Percentiles rank a stretch among this genome's conserved stretches.
Evolutionary conservation across 2,329 filamentous ascomycete genomes (phyloP).

Genomic region (Epichloe typhina): DNA sequence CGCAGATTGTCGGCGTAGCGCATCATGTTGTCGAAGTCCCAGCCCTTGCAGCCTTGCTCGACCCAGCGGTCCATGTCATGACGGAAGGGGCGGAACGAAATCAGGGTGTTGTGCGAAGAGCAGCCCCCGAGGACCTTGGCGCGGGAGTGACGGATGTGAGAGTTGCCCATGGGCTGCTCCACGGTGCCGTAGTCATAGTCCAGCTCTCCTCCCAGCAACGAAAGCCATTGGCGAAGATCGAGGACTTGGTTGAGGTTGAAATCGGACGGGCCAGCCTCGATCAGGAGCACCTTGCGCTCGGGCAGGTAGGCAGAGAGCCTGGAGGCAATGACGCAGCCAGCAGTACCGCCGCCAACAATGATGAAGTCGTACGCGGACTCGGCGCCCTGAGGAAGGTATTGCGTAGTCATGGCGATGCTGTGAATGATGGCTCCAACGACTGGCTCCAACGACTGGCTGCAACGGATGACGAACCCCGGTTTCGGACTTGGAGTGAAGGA

Average conservation of each 20-base stretch:
- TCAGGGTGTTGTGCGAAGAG: constrained; percentile 87
- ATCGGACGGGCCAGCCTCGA: constrained; percentile 83
- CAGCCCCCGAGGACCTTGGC: constrained; percentile 92
- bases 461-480: no score
- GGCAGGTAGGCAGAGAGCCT: constrained; percentile 74
- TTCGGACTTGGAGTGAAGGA: background rate
- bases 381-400: constrained; percentile 49
- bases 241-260: constrained; percentile 80
- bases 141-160: constrained; percentile 79
- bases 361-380: constrained; percentile 68
- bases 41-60: constrained; percentile 66
- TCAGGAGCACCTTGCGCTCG: constrained; percentile 65
- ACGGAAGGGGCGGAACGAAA: constrained; percentile 83
- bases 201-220: constrained; percentile 70
- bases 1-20: constrained; percentile 70
- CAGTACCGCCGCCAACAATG: constrained; percentile 74
- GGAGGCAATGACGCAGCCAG: constrained; percentile 72
- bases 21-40: constrained; percentile 77
- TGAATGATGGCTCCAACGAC: background rate
- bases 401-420: constrained; percentile 49
- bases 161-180: constrained; percentile 86
- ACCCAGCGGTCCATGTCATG: constrained; percentile 83
- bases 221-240: constrained; percentile 77
- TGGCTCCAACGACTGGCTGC: no score
- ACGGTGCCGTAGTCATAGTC: constrained; percentile 87